Base-by-base conservation (phyloP, 208 protist genomes). In the Leishmania braziliensis region DNA sequence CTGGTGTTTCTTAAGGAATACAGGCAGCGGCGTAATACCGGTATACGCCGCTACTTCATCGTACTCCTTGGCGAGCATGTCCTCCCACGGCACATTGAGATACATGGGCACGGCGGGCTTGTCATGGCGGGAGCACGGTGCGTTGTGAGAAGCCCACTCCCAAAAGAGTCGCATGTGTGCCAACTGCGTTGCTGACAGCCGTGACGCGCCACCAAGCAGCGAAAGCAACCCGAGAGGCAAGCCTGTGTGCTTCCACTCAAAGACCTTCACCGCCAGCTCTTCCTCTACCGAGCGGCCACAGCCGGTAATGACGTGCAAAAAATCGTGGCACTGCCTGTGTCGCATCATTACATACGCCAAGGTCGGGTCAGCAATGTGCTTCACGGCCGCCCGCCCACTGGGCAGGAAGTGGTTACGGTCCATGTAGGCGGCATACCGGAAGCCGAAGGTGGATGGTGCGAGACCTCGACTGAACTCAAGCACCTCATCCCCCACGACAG, bases 311-410 rank as follows among this genome's bases (percentile, higher is more conserved):
- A 86, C 89, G 85, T 97, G 94, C 51, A 96, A 63, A 77, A 95
- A 97, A 82, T 97, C 94, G 79, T 97, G 94, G 78, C 88, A 94
- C 82, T 97, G 87, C n/a, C 94, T 92, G 75, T 97, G 93, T 69
- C 94, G 89, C 53, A 85, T 95, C 94, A 97, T 97, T 33, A 97
- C 85, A 86, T 97, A 97, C 58, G 88, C 87, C 68, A 95, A 87
- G 6, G 84, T 90, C 29, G 90, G 90, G 79, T 97, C 94, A 6
- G 80, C 82, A 43, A 97, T 90, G 82, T 91, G 83, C 70, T 69
- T 85, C 76, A 96, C 92, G 18, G 89, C 81, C 20, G 92, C 86
- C 10, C 94, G 89, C 53, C 88, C 94, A 73, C 84, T 93, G 9
- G 94, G 94, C 23, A 81, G 87, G 79, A 97, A 97, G 70, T 90